Evolutionary conservation across 495 filamentous ascomycete genomes (phyloP).

Genomic region (Cercophora samala): DNA sequence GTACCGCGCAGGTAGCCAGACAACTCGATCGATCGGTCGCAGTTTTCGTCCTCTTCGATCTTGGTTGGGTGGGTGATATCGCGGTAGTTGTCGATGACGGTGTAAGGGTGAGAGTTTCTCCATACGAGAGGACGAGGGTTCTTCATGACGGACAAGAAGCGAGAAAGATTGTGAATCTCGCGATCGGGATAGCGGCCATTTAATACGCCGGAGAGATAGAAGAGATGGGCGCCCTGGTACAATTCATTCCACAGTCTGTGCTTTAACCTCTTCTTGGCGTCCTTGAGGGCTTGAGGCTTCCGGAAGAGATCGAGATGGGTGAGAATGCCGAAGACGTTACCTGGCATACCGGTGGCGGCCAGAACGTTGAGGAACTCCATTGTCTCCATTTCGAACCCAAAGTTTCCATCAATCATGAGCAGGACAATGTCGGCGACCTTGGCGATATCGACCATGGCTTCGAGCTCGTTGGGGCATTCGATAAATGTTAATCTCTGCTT

Average conservation of each 20-base stretch:
- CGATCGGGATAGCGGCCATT: conserved; percentile 96
- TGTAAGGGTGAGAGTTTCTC: conserved; percentile 94
- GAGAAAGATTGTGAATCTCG: conserved; percentile 89
- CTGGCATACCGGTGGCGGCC: conserved; percentile 88
- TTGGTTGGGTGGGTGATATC: conserved; percentile 90
- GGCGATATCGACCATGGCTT: conserved; percentile 90
- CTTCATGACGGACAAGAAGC: conserved; percentile 98
- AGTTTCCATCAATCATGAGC: conserved; percentile 97
- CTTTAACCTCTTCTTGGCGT: conserved; percentile 93
- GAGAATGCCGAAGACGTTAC: conserved; percentile 94
- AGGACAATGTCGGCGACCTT: conserved; percentile 97
- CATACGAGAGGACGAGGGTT: conserved; percentile 94
- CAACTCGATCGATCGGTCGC: conserved; percentile 82
- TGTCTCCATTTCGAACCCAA: conserved; percentile 98
- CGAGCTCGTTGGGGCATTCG: conserved; percentile 93
- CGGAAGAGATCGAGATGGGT: conserved; percentile 95
- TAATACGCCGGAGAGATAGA: conserved; percentile 91
- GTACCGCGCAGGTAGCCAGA: conserved; percentile 96
- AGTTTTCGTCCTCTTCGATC: conserved; percentile 81
- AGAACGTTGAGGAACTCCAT: conserved; percentile 98
- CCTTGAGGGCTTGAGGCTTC: conserved; percentile 81
- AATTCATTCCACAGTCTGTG: conserved; percentile 94
- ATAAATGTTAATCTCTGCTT: conserved; percentile 88
- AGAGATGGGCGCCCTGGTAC: conserved; percentile 93
- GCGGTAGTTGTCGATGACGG: conserved; percentile 86